Conservation (phyloP, 2,329 filamentous ascomycete genomes). For the Xylariales sp. region DNA sequence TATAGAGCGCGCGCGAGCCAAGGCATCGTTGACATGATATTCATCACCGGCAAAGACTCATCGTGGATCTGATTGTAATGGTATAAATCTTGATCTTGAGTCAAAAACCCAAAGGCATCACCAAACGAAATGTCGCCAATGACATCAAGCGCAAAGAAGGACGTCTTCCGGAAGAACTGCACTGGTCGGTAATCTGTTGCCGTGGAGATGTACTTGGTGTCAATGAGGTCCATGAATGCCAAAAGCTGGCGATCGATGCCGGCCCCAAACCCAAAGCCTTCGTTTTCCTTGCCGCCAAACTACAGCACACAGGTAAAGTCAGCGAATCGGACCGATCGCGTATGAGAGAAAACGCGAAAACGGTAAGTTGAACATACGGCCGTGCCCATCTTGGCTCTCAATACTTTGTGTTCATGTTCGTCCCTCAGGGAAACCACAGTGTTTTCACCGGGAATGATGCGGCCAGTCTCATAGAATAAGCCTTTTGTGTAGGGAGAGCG, state of each 20-base stretch:
- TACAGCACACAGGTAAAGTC: constrained; percentile 23
- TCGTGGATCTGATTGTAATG: constrained; percentile 40
- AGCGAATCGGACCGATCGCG: not conserved
- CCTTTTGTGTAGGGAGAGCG: constrained; percentile 33
- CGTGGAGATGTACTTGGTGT: constrained; percentile 40
- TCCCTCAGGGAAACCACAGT: constrained; percentile 31
- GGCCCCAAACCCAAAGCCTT: constrained; percentile 34
- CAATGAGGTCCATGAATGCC: constrained; percentile 40
- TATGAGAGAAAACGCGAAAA: not conserved
- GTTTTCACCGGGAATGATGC: constrained; percentile 30
- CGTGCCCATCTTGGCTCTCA: constrained; percentile 39
- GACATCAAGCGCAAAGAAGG: constrained; percentile 50
- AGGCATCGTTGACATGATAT: constrained; percentile 31
- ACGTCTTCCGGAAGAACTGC: constrained; percentile 45
- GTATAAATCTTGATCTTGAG: constrained; percentile 43
- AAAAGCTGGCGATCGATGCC: constrained; percentile 35
- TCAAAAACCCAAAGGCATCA: constrained; percentile 45
- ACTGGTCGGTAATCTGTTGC: constrained; percentile 30
- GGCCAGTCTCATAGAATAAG: constrained; percentile 32
- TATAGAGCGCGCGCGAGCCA: constrained; percentile 30
- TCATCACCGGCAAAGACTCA: constrained; percentile 33
- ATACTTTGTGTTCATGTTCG: constrained; percentile 29
- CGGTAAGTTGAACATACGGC: constrained; percentile 27
- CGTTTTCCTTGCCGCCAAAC: constrained; percentile 48
- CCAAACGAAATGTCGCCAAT: constrained; percentile 51